Conservation (phyloP, 306 rosid genomes). For the Argentina anserina region DNA sequence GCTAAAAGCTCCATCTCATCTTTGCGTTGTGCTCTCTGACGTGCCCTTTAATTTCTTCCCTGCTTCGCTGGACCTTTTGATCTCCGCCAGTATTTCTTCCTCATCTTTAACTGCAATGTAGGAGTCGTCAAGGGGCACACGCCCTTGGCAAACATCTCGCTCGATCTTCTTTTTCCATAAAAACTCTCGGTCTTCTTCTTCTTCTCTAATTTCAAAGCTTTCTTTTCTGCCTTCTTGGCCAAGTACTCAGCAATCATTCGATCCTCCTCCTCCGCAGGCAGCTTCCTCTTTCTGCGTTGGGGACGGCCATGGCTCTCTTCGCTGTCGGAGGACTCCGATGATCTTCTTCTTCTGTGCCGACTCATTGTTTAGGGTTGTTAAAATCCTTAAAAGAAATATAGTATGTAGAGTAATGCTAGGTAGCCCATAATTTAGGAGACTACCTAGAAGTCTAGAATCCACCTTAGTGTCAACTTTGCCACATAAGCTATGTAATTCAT, state of each 20-base stretch:
- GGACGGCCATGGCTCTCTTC: background rate
- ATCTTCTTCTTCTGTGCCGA: background rate
- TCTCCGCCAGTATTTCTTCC: constrained; percentile 86
- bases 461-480: no score
- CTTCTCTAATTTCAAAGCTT: background rate
- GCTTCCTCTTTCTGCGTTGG: background rate
- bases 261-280: background rate
- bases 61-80: constrained; percentile 93
- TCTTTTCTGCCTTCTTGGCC: constrained; percentile 6
- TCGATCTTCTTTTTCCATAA: constrained; percentile 97
- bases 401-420: background rate
- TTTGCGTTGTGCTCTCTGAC: constrained; percentile 85
- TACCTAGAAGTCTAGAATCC: no score
- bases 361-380: background rate
- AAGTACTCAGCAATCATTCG: background rate
- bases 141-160: constrained; percentile 75
- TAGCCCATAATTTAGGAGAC: no score
- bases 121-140: constrained; percentile 50
- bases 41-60: constrained; percentile 96
- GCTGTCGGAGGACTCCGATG: background rate
- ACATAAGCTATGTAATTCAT: no score
- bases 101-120: constrained; percentile 63
- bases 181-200: constrained; percentile 27
- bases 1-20: constrained; percentile 97
- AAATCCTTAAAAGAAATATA: background rate